A percentile compares a stretch with the other conserved stretches of the same genome.
Evolutionary conservation across 139 green algal genomes (phyloP).

Genomic region (Picochlorum sp.): DNA sequence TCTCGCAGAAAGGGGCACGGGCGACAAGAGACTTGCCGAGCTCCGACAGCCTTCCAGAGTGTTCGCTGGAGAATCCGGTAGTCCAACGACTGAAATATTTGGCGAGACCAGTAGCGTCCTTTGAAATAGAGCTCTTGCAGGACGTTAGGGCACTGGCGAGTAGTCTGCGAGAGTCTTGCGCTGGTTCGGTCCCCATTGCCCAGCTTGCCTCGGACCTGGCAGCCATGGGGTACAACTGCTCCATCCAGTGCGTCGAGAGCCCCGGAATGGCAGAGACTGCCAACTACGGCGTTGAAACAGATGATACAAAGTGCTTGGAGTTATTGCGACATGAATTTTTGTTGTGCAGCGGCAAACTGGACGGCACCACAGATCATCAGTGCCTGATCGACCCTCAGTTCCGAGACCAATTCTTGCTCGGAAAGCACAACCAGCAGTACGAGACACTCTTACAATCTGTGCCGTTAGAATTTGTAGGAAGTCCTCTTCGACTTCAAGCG

Average conservation of each 20-base stretch:
- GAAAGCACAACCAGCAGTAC: conserved; percentile 35
- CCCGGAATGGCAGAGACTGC: background rate
- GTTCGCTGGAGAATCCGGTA: background rate
- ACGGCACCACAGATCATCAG: conserved; percentile 15
- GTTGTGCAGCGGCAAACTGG: conserved; percentile 14
- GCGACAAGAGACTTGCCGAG: background rate
- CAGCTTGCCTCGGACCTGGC: conserved; percentile 14
- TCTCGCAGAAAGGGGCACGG: conserved; percentile 3
- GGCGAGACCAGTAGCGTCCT: conserved; percentile 18
- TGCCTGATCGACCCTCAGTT: conserved; percentile 40
- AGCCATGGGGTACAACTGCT: conserved; percentile 12
- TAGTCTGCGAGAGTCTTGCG: background rate
- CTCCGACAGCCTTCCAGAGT: background rate
- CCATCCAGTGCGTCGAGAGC: conserved; percentile 9
- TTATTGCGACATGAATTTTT: conserved; percentile 27
- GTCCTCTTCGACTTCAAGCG: conserved; percentile 32
- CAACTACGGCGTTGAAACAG: background rate
- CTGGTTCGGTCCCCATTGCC: conserved; percentile 16
- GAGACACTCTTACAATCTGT: conserved; percentile 32
- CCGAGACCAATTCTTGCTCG: conserved; percentile 50
- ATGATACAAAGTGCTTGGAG: conserved; percentile 23
- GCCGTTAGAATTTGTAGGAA: conserved; percentile 49
- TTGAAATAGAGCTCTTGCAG: conserved; percentile 33
- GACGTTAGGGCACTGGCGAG: conserved; percentile 10
- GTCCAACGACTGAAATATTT: conserved; percentile 29